A percentile compares a stretch with the other conserved stretches of the same genome.
These are phyloP conservation scores for Prosopis cineraria DNA, from an alignment of 306 rosid genomes.

Conservation along the genomic window DNA sequence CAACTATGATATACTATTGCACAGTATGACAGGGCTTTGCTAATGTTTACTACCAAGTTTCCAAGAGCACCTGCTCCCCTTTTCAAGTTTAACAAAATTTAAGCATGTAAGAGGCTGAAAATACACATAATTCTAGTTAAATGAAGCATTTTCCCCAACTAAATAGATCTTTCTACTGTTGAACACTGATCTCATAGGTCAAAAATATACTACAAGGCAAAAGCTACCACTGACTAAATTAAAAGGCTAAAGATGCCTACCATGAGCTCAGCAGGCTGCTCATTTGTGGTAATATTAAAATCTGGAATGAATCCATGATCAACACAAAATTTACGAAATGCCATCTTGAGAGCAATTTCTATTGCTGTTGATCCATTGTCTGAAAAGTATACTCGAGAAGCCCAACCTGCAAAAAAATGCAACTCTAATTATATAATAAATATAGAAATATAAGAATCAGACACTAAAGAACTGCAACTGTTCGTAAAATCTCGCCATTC, in stretches of 20 bases:
- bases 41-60: constrained; percentile 4
- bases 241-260: constrained; percentile 49
- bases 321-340: constrained; percentile 85
- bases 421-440: constrained; percentile 8
- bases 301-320: constrained; percentile 63
- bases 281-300: constrained; percentile 43
- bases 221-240: constrained; percentile 28
- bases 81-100: neutral
- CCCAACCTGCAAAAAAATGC: constrained; percentile 70
- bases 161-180: constrained; percentile 11
- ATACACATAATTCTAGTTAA: neutral
- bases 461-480: constrained; percentile 22
- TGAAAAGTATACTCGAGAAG: constrained; percentile 84
- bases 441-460: constrained; percentile 11
- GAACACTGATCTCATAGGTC: constrained; percentile 14
- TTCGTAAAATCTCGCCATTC: constrained; percentile 12
- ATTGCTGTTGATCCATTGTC: constrained; percentile 98
- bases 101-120: neutral
- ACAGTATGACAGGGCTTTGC: neutral
- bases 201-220: constrained; percentile 8
- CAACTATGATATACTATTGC: constrained; percentile 2
- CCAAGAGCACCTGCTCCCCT: neutral
- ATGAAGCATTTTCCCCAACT: neutral
- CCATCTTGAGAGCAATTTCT: constrained; percentile 98
- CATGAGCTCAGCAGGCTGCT: constrained; percentile 59